These are phyloP conservation scores for Scheffersomyces lignicola DNA, from an alignment of 1,139 yeast species.

Conservation along the genomic window DNA sequence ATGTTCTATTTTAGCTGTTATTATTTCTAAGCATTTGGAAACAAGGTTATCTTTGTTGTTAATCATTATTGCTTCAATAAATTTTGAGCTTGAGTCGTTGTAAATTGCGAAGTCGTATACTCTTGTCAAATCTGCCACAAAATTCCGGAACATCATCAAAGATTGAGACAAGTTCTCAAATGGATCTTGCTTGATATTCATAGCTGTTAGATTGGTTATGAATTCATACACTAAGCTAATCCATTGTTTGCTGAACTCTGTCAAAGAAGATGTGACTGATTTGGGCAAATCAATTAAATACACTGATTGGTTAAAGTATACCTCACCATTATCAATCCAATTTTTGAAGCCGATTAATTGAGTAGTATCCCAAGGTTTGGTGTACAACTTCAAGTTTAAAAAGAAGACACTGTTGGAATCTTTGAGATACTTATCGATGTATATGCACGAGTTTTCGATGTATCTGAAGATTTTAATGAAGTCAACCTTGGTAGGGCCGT, in stretches of 20 bases:
- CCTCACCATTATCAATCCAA: slow-evolving; percentile 25
- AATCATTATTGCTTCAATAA: background rate
- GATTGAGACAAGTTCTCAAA: slow-evolving; percentile 11
- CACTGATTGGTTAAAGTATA: slow-evolving; percentile 12
- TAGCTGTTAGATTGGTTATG: background rate
- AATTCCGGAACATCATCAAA: slow-evolving; percentile 21
- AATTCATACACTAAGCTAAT: background rate
- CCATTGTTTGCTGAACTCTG: slow-evolving; percentile 1
- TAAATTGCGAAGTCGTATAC: slow-evolving; percentile 12
- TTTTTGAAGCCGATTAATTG: slow-evolving; percentile 29
- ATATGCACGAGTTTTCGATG: slow-evolving; percentile 36
- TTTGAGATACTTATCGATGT: slow-evolving; percentile 25
- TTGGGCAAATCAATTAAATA: slow-evolving; percentile 9
- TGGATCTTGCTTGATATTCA: background rate
- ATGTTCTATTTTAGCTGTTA: background rate
- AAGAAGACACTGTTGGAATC: slow-evolving; percentile 20
- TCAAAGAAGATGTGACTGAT: slow-evolving; percentile 5
- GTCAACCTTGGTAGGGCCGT: slow-evolving; percentile 17
- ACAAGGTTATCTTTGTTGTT: slow-evolving; percentile 1
- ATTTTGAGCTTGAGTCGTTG: slow-evolving; percentile 2
- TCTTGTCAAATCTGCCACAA: slow-evolving; percentile 22
- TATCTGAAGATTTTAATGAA: slow-evolving; percentile 30
- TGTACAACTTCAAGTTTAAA: slow-evolving; percentile 17
- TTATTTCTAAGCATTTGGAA: background rate
- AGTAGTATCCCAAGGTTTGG: slow-evolving; percentile 29